Conservation (phyloP, 495 filamentous ascomycete genomes). For the Penicillium salamii region DNA sequence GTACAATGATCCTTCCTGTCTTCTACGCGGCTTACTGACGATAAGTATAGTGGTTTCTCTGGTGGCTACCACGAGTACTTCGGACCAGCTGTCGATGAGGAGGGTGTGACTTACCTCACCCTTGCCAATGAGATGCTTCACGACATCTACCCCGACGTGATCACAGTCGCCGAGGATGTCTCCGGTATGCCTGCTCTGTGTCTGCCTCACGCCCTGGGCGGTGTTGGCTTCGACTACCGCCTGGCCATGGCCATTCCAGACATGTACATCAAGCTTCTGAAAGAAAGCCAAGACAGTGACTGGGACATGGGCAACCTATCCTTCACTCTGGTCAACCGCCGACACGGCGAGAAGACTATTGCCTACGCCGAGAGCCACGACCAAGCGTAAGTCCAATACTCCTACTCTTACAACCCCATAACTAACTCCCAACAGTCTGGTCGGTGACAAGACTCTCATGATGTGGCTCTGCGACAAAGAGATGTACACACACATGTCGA, state of each 20-base stretch:
- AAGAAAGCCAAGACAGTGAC: conserved; percentile 85
- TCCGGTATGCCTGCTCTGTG: conserved; percentile 97
- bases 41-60: conserved; percentile 74
- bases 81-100: conserved; percentile 86
- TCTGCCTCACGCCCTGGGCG: conserved; percentile 77
- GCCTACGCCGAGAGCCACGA: conserved; percentile 97
- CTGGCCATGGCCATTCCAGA: conserved; percentile 98
- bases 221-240: conserved; percentile 95
- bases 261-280: conserved; percentile 98
- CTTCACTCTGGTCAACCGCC: conserved; percentile 85
- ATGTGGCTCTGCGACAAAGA: conserved; percentile 98
- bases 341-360: conserved; percentile 97
- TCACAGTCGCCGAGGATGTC: conserved; percentile 95
- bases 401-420: not conserved
- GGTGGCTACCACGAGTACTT: conserved; percentile 99
- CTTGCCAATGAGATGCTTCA: conserved; percentile 97
- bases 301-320: conserved; percentile 89
- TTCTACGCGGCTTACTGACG: not conserved
- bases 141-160: conserved; percentile 74
- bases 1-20: conserved; percentile 43
- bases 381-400: conserved; percentile 77
- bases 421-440: conserved; percentile 57
- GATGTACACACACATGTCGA: conserved; percentile 97
- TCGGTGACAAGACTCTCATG: conserved; percentile 93
- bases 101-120: conserved; percentile 93